Percentiles rank a stretch among this genome's conserved stretches.
These are phyloP conservation scores for Curvularia hawaiiensis DNA, from an alignment of 2,329 filamentous ascomycete species.

Conservation along the genomic window DNA sequence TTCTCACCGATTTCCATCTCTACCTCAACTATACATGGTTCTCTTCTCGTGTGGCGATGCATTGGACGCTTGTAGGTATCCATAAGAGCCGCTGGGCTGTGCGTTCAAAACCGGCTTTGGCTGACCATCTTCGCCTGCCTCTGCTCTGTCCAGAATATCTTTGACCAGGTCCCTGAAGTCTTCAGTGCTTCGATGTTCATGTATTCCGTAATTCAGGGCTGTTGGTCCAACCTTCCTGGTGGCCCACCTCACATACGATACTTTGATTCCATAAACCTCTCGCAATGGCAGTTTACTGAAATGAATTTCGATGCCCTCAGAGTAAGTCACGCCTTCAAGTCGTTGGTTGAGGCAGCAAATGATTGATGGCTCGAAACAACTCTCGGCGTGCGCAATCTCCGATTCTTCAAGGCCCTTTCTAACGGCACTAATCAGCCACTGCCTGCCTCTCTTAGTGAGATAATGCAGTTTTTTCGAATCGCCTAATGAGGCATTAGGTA, in stretches of 20 bases:
- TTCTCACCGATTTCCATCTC: too few species aligned
- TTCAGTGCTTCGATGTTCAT: conserved; percentile 10
- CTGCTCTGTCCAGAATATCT: conserved; percentile 25
- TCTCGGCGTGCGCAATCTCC: conserved; percentile 31
- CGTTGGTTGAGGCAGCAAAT: conserved; percentile 31
- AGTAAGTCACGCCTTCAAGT: conserved; percentile 27
- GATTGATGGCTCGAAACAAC: conserved; percentile 19
- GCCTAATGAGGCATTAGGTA: conserved; percentile 25
- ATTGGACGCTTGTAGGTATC: background rate
- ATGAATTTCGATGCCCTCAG: conserved; percentile 29
- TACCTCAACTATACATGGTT: conserved; percentile 10
- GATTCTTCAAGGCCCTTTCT: conserved; percentile 28
- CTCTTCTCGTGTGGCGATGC: conserved; percentile 1
- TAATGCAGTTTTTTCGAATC: conserved; percentile 34
- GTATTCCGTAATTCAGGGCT: background rate
- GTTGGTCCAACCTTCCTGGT: conserved; percentile 18
- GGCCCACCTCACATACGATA: conserved; percentile 26
- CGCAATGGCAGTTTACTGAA: conserved; percentile 36
- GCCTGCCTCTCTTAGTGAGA: conserved; percentile 29
- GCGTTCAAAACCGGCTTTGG: background rate
- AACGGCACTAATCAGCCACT: conserved; percentile 36
- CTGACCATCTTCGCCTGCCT: conserved; percentile 6
- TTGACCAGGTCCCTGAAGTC: conserved; percentile 30
- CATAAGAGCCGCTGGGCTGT: background rate
- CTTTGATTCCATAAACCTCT: conserved; percentile 30